Conservation (phyloP, 2,329 filamentous ascomycete species). For the Fusarium xyrophilum region DNA sequence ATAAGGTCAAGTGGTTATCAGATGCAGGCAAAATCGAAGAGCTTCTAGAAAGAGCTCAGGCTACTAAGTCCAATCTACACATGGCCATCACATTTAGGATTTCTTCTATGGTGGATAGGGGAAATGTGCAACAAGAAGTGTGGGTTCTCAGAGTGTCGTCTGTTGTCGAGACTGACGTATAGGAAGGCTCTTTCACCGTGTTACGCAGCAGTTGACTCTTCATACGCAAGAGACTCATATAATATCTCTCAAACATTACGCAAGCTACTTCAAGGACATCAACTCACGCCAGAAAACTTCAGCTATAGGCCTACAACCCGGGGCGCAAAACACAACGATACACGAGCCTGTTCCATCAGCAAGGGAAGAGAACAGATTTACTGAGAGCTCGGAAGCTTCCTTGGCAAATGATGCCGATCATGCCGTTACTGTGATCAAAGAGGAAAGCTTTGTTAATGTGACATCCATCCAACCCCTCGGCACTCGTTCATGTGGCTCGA, state of each 20-base stretch:
- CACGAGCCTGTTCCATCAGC: accelerated
- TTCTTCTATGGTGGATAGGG: neutral
- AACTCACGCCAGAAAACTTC: accelerated
- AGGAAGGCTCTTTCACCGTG: neutral
- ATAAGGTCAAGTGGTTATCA: slow-evolving; percentile 18
- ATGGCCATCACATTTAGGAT: neutral
- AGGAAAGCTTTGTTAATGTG: neutral
- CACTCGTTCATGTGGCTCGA: neutral
- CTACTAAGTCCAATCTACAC: neutral
- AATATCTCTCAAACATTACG: accelerated
- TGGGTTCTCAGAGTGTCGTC: neutral
- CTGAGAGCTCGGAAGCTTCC: accelerated
- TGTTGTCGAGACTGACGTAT: neutral
- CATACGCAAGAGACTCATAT: neutral
- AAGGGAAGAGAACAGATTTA: accelerated
- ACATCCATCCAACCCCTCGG: neutral
- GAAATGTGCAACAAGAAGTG: slow-evolving; percentile 9
- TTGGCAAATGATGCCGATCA: accelerated
- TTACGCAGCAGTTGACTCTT: neutral
- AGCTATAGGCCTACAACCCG: accelerated
- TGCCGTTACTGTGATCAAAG: accelerated
- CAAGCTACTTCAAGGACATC: accelerated
- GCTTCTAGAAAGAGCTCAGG: slow-evolving; percentile 8
- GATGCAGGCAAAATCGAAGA: slow-evolving; percentile 7
- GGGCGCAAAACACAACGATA: accelerated